Evolutionary conservation across 768 basidiomycete genomes (phyloP), one percentile per base, ranked within the genome.

Genomic region (Boletus insuetus): DNA sequence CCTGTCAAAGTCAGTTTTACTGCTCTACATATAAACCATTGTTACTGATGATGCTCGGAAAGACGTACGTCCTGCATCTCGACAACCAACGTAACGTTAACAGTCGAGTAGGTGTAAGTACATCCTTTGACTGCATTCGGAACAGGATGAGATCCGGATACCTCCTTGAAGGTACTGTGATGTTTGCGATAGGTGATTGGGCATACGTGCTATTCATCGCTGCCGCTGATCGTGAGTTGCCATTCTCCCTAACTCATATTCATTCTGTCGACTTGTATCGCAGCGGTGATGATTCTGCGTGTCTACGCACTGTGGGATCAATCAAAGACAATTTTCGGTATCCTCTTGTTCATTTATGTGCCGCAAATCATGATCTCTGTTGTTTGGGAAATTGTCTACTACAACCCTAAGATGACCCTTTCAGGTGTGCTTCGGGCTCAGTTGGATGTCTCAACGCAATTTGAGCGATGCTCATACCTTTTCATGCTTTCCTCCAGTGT

Each of bases 221-320:
- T 13, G 50, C 51, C 19, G 47, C 54, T 1, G 55, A 63, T 46
- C 2, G 62, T 63, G 51, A 59, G 61, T 38, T 11, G 0, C 5
- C 10, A 26, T 6, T 3, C 20, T 14, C 26, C 19, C 4, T 0
- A 12, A n/a, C 17, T 24, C 29, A 0, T 9, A 2, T 37, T n/a
- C n/a, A 2, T 1, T 14, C 6, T 6, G 13, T 20, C 31, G 8
- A 53, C 1, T 32, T 14, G 2, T 20, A 11, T 6, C n/a, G n/a
- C 12, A 63, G 61, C 59, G 7, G 17, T 63, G 40, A 63, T 63
- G 61, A 34, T 59, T 7, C 41, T 63, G 16, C 60, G 60, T 6
- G 51, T 63, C 1, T 54, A 62, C 22, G 43, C 57, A 26, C 58
- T 62, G 37, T 59, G 50, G 47, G 12, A 31, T 22, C 51, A 32